Evolutionary conservation across 805 yeast species (phyloP), one percentile per base, ranked within the genome.

Genomic region (Kodamaea sagamina): DNA sequence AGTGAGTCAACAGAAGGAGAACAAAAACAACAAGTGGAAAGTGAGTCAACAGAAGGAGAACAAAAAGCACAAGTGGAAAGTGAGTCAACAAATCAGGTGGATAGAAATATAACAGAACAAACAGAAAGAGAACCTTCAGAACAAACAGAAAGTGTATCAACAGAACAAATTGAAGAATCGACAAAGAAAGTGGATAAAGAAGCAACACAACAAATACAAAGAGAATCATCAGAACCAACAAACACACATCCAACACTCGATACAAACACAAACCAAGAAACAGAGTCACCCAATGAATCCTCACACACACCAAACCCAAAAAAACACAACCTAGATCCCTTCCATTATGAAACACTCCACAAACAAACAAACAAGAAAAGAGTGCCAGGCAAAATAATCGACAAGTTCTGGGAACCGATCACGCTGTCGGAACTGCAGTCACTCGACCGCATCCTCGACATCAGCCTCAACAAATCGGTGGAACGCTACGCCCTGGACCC

Each of bases 401-500:
- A 63, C 17, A 46, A 46, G 26, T 49, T 59, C 12, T 66, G 71
- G 71, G 60, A 58, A 39, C 60, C 63, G 1, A 40, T 66, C 11
- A 59, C 56, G 28, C 32, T 42, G 3, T 28, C 41, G 3, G 44
- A 52, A 1, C 9, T 46, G 5, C 36, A 34, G 11, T 54, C 61
- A 1, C 36, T 64, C 7, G 57, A 55, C 16, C 52, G 54, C 25
- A 56, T 65, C 8, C 43, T 66, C 21, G 51, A 57, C 11, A 57
- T 64, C 22, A 53, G 61, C n/a, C 44, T 64, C 6, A 51, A 49
- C 18, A 58, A 55, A 41, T 51, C 66, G 4, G 35, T 59, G 6
- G 67, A 62, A 27, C 42, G 58, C 11, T 58, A 56, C 41, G 41
- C 39, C 6, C 40, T 17, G 10, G 38, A 43, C 4, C 47, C 51